These are phyloP conservation scores for Diddensiella caesifluorescens DNA, from an alignment of 805 yeast species.

Conservation along the genomic window DNA sequence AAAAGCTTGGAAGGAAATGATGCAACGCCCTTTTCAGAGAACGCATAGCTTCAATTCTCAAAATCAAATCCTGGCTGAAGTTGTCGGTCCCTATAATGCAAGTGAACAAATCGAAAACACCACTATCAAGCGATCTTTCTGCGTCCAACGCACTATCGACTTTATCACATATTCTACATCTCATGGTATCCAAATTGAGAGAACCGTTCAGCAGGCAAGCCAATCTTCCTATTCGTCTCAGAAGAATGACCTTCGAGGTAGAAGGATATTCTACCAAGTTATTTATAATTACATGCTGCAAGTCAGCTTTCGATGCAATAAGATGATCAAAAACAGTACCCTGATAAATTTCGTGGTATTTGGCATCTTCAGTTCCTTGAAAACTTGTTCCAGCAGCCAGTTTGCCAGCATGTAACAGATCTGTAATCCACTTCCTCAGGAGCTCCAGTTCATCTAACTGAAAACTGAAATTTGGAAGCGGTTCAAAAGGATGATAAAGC, in stretches of 20 bases:
- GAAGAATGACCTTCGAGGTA: background rate
- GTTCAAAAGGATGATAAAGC: no score
- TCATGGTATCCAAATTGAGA: background rate
- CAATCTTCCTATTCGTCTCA: conserved; percentile 5
- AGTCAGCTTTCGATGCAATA: background rate
- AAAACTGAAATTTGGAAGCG: no score
- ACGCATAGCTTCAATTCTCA: conserved; percentile 15
- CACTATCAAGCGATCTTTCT: conserved; percentile 2
- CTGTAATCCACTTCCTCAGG: no score
- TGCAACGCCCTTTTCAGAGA: conserved; percentile 13
- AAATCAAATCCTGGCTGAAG: conserved; percentile 9
- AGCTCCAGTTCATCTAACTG: no score
- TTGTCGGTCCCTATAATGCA: conserved; percentile 10
- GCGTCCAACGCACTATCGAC: background rate
- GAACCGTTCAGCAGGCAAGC: conserved; percentile 8
- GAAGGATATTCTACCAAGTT: background rate
- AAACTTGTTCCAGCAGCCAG: no score
- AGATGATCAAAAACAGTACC: background rate
- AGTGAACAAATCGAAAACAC: conserved; percentile 11
- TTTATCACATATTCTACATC: conserved; percentile 1
- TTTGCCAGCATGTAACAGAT: no score
- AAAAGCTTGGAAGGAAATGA: conserved; percentile 13
- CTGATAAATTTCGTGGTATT: background rate
- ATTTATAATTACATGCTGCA: background rate
- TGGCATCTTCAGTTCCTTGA: background rate